A percentile compares a stretch with the other conserved stretches of the same genome.
phyloP scores from a whole-genome alignment of 331 rosid species.

The Arachis monticola region DNA sequence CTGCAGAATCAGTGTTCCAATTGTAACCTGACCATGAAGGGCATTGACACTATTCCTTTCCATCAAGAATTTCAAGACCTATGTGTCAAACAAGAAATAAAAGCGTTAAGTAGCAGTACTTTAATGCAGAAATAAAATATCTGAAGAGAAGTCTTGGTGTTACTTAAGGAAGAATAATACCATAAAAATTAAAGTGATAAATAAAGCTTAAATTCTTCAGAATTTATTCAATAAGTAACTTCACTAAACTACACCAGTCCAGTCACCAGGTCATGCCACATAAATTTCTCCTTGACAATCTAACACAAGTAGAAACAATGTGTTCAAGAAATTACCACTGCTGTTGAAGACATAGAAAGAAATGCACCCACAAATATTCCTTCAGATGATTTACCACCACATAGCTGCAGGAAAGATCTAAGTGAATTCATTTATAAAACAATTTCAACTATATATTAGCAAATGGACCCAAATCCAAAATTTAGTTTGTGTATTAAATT shows the following conservation, averaged over 20 bases:
- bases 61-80: conserved; percentile 96
- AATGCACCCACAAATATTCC: conserved; percentile 88
- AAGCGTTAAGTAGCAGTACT: too few species aligned
- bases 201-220: too few species aligned
- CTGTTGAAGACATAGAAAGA: conserved; percentile 92
- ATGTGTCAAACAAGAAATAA: conserved; percentile 30
- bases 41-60: conserved; percentile 76
- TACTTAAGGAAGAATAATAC: too few species aligned
- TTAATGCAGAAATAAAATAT: too few species aligned
- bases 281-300: conserved; percentile 21
- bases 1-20: conserved; percentile 93
- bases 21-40: conserved; percentile 93
- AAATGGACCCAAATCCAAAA: conserved; percentile 2
- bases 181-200: too few species aligned
- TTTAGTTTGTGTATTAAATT: background rate
- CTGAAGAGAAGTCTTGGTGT: too few species aligned
- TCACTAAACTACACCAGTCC: conserved; percentile 17
- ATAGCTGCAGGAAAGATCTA: conserved; percentile 66
- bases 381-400: conserved; percentile 92
- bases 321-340: conserved; percentile 67
- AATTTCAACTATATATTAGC: background rate
- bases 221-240: conserved; percentile 4
- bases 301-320: background rate
- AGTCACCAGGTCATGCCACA: background rate
- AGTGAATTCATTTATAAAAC: background rate